Conservation (phyloP, 768 basidiomycete species). For the Suillus variegatus region DNA sequence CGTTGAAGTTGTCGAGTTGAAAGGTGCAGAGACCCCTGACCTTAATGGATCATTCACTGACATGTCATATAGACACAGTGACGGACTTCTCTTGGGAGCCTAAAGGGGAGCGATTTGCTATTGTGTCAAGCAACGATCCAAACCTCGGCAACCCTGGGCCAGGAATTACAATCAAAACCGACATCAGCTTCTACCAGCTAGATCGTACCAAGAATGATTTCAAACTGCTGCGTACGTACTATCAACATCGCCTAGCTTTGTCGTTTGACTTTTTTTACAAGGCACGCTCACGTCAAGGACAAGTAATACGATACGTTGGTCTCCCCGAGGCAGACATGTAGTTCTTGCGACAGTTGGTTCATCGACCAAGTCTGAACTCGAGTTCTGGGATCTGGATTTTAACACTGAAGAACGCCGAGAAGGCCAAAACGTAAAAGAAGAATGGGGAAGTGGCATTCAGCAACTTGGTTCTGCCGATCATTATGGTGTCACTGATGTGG, state of each 20-base stretch:
- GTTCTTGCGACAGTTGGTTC: slow-evolving; percentile 96
- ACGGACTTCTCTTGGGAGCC: slow-evolving; percentile 99
- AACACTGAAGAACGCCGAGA: slow-evolving; percentile 57
- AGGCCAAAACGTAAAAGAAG: slow-evolving; percentile 53
- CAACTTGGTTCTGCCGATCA: slow-evolving; percentile 87
- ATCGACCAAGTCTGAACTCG: slow-evolving; percentile 92
- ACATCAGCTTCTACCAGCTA: slow-evolving; percentile 94
- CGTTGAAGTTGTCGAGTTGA: slow-evolving; percentile 95
- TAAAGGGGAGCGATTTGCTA: slow-evolving; percentile 94
- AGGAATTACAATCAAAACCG: slow-evolving; percentile 94
- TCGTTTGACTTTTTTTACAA: slow-evolving; percentile 5
- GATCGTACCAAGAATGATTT: slow-evolving; percentile 94
- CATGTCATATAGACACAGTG: slow-evolving; percentile 68
- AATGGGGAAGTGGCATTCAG: slow-evolving; percentile 88
- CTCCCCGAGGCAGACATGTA: slow-evolving; percentile 93
- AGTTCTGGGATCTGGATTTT: slow-evolving; percentile 99
- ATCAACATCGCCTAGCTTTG: slow-evolving; percentile 4
- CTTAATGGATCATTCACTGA: background rate
- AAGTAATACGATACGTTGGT: slow-evolving; percentile 95
- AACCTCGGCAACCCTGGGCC: slow-evolving; percentile 89
- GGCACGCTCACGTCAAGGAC: slow-evolving; percentile 80
- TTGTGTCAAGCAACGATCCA: slow-evolving; percentile 92
- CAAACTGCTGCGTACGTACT: slow-evolving; percentile 72
- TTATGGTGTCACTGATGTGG: slow-evolving; percentile 95
- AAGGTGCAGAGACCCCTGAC: slow-evolving; percentile 54